phyloP scores from a whole-genome alignment of 805 yeast genomes.

The Yamadazyma sp. region DNA sequence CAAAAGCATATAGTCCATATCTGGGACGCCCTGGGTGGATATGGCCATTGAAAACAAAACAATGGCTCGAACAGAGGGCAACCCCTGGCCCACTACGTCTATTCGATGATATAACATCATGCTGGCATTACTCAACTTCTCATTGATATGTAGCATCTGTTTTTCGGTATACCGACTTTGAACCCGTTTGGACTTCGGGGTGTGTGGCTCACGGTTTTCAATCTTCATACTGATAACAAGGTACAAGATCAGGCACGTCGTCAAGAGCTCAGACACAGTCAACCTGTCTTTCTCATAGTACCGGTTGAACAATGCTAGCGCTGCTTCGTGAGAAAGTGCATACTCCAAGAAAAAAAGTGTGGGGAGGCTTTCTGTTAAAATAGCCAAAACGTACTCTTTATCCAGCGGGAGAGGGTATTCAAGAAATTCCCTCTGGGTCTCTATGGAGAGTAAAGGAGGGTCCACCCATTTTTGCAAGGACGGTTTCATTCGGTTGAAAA shows the following conservation, averaged over 20 bases:
- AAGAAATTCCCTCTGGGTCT: slow-evolving; percentile 19
- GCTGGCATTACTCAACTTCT: slow-evolving; percentile 21
- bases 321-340: not conserved
- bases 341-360: slow-evolving; percentile 1
- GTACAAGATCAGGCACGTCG: slow-evolving; percentile 7
- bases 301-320: not conserved
- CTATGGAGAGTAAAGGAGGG: slow-evolving; percentile 25
- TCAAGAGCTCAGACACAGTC: slow-evolving; percentile 11
- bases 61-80: slow-evolving; percentile 51
- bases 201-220: not conserved
- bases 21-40: slow-evolving; percentile 26
- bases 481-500: slow-evolving; percentile 18
- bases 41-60: slow-evolving; percentile 44
- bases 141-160: not conserved
- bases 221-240: slow-evolving; percentile 5
- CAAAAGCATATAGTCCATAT: slow-evolving; percentile 28
- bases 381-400: slow-evolving; percentile 7
- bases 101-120: slow-evolving; percentile 54
- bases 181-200: not conserved
- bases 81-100: slow-evolving; percentile 50
- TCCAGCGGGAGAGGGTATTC: slow-evolving; percentile 26
- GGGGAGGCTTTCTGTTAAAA: slow-evolving; percentile 4
- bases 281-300: slow-evolving; percentile 10
- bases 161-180: not conserved
- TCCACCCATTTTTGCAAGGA: slow-evolving; percentile 30